A percentile compares a stretch with the other conserved stretches of the same genome.
These are phyloP conservation scores for Avena insularis DNA, from an alignment of 176 grass and related monocot genomes.

Conservation along the genomic window DNA sequence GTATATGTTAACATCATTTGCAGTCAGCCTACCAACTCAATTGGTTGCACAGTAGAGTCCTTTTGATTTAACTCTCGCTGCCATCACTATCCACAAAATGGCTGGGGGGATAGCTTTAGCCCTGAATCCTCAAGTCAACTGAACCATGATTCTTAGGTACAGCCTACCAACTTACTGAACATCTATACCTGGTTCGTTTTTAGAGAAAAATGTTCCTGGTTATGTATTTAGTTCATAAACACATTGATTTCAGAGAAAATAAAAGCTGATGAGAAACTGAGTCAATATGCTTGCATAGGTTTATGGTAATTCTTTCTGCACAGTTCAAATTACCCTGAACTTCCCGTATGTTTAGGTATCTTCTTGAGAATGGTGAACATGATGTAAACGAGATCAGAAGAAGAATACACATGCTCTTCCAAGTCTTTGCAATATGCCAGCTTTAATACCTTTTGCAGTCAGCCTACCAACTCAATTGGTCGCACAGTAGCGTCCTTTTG, in stretches of 20 bases:
- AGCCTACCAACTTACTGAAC: background rate
- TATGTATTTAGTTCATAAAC: conserved; percentile 19
- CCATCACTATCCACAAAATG: background rate
- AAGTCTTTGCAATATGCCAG: background rate
- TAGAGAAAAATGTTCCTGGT: background rate
- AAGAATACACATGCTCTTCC: too few relatives aligned
- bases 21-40: background rate
- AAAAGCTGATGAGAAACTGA: conserved; percentile 22
- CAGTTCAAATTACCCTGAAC: too few relatives aligned
- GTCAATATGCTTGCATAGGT: background rate
- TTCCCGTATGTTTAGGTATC: too few relatives aligned
- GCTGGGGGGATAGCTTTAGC: too few relatives aligned
- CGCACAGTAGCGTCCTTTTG: too few relatives aligned
- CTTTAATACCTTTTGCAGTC: background rate
- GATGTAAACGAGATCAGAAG: too few relatives aligned
- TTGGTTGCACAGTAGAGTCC: too few relatives aligned
- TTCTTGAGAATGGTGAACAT: too few relatives aligned
- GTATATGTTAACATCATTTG: background rate
- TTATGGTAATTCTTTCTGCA: background rate
- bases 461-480: background rate
- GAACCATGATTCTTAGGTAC: background rate
- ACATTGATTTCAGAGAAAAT: background rate
- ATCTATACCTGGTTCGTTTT: conserved; percentile 13
- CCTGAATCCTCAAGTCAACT: background rate
- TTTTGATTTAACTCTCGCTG: background rate